phyloP scores from a whole-genome alignment of 1,284 basidiomycete genomes.

The Sanghuangporus baumii region DNA sequence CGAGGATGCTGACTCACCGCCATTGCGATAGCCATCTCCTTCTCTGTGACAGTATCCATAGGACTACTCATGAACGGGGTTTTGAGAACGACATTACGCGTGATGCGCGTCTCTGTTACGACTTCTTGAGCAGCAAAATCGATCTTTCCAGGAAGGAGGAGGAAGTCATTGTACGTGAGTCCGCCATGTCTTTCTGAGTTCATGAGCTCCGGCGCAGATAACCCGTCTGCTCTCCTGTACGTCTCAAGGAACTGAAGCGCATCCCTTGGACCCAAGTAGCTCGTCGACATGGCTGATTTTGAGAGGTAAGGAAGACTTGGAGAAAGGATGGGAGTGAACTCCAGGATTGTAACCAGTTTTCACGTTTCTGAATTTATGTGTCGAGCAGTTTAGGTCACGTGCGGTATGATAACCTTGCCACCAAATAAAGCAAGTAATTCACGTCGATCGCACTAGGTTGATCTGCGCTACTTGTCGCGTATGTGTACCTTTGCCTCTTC shows the following conservation, averaged over 20 bases:
- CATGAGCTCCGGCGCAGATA: constrained; percentile 86
- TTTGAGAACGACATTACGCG: constrained; percentile 89
- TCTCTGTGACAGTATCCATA: constrained; percentile 99
- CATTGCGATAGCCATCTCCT: constrained; percentile 94
- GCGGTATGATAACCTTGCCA: not conserved
- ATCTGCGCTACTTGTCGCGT: no score
- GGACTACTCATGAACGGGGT: constrained; percentile 97
- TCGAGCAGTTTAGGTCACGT: not conserved
- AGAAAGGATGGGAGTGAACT: constrained; percentile 14
- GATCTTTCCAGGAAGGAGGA: constrained; percentile 94
- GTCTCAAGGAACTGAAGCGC: constrained; percentile 72
- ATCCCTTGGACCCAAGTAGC: constrained; percentile 51
- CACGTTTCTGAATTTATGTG: not conserved
- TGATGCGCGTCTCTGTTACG: constrained; percentile 81
- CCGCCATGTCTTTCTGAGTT: constrained; percentile 87
- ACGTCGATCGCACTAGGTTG: no score
- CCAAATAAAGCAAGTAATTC: no score
- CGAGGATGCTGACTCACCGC: constrained; percentile 52
- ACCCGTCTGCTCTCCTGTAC: constrained; percentile 81
- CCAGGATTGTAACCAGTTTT: constrained; percentile 9
- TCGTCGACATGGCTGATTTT: not conserved
- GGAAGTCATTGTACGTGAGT: constrained; percentile 95
- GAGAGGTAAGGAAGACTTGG: not conserved
- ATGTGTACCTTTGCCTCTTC: no score
- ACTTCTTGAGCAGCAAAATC: constrained; percentile 86